Evolutionary conservation across 2,329 filamentous ascomycete genomes (phyloP), one percentile per base, ranked within the genome.

Genomic region (Huntiella savannae): DNA sequence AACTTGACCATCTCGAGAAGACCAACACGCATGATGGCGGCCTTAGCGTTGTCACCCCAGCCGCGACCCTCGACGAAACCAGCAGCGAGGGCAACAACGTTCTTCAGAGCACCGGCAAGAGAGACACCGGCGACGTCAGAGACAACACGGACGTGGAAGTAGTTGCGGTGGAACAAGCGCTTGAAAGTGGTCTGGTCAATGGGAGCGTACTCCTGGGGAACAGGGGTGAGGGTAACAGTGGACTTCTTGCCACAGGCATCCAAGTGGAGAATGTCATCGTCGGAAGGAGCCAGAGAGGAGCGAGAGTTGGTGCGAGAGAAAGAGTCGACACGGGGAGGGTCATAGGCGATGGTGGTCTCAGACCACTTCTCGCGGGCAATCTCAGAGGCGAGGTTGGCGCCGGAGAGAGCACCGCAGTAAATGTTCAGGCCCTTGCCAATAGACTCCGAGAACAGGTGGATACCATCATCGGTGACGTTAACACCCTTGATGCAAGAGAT

Each of bases 401-500:
- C 91, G 38, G 85, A 93, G 35, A 98, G 73, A 7, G 91, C 88
- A 57, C 91, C 91, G 57, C 87, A 94, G 69, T 98, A 98, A 60
- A 98, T 98, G 51, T 82, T 84, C 15, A 98, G 71, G 28, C 81
- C 79, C 60, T 84, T 77, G 48, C 87, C 87, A 58, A 98, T 98
- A 61, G 81, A 85, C 64, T 98, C 91, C 46, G 83, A 92, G 67
- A 98, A 95, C 46, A 98, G 73, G 56, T 78, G 79, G 54, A 96
- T 78, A 47, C 82, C 84, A 43, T 83, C 77, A 56, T 88, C 82
- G 3, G 82, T 79, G 33, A 98, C 91, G 55, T 93, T 82, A 51
- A 98, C 87, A 55, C 91, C 91, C 70, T 98, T 98, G 66, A 96
- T 95, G 63, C 91, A 98, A 59, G 85, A 93, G 58, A 98, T 86